Evolutionary conservation across 108 stramenopile species (phyloP).

Genomic region (Aurantiochytrium sp.): DNA sequence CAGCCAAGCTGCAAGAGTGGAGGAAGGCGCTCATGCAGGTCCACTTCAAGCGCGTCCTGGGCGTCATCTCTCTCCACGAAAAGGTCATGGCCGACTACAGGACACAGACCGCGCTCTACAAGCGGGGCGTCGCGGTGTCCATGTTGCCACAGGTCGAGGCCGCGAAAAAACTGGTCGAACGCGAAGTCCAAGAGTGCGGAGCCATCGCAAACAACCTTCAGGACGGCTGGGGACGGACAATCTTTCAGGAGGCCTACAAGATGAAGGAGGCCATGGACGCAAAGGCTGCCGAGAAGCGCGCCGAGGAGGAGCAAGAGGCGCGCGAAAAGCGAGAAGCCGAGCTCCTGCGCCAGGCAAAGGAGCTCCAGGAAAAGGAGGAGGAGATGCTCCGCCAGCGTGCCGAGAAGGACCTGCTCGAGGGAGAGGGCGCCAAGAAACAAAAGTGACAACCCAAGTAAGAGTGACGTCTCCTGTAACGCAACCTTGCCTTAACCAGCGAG

Average conservation of each 20-base stretch:
- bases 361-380: conserved; percentile 4
- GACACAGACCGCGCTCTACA: neutral
- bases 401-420: neutral
- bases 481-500: too few species aligned
- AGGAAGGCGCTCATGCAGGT: neutral
- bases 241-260: conserved; percentile 26
- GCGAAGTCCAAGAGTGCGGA: conserved; percentile 20
- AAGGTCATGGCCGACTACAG: neutral
- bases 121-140: conserved; percentile 7
- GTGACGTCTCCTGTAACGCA: too few species aligned
- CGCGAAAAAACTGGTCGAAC: neutral
- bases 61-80: neutral
- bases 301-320: neutral
- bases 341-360: neutral
- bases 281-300: neutral
- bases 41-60: neutral
- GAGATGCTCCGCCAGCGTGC: neutral
- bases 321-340: neutral
- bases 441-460: too few species aligned
- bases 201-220: neutral
- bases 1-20: neutral
- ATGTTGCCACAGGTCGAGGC: conserved; percentile 25
- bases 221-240: neutral
- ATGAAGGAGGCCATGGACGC: neutral
- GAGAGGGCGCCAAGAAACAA: neutral